These are phyloP conservation scores for Hypomontagnella submonticulosa DNA, from an alignment of 495 filamentous ascomycete species.

Conservation along the genomic window DNA sequence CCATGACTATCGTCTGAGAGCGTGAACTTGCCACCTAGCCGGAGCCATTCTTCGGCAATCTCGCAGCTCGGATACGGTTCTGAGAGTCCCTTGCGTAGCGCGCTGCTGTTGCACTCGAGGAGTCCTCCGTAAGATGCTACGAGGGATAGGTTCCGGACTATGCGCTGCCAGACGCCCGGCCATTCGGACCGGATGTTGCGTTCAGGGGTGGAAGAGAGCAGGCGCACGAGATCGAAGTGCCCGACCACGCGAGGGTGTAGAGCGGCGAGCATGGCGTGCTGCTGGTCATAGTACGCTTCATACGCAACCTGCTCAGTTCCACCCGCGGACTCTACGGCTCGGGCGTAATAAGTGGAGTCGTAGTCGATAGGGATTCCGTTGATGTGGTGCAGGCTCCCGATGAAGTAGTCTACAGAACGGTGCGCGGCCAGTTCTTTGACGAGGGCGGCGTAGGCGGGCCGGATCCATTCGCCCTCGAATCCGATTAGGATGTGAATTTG, in stretches of 20 bases:
- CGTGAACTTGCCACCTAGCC: conserved; percentile 80
- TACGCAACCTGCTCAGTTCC: conserved; percentile 76
- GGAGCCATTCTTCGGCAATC: conserved; percentile 72
- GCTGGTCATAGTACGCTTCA: conserved; percentile 85
- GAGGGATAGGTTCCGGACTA: conserved; percentile 77
- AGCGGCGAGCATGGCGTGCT: conserved; percentile 80
- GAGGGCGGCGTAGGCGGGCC: conserved; percentile 68
- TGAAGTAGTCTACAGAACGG: conserved; percentile 81
- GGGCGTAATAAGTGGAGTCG: conserved; percentile 71
- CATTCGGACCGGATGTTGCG: conserved; percentile 58
- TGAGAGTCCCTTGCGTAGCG: conserved; percentile 85
- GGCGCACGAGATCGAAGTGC: conserved; percentile 91
- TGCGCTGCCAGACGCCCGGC: conserved; percentile 74
- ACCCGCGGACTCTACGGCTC: conserved; percentile 52
- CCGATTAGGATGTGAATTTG: conserved; percentile 86
- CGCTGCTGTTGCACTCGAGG: conserved; percentile 88
- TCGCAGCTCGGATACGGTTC: conserved; percentile 88
- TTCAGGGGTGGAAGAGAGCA: conserved; percentile 76
- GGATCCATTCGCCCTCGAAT: conserved; percentile 93
- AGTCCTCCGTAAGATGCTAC: conserved; percentile 79
- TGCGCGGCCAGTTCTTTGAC: conserved; percentile 68
- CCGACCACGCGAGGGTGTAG: conserved; percentile 84
- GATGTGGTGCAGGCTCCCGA: conserved; percentile 93
- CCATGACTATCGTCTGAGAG: conserved; percentile 93
- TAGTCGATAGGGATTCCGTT: conserved; percentile 90